phyloP scores from a whole-genome alignment of 257 asterid species.

The Linderniella brevidens region DNA sequence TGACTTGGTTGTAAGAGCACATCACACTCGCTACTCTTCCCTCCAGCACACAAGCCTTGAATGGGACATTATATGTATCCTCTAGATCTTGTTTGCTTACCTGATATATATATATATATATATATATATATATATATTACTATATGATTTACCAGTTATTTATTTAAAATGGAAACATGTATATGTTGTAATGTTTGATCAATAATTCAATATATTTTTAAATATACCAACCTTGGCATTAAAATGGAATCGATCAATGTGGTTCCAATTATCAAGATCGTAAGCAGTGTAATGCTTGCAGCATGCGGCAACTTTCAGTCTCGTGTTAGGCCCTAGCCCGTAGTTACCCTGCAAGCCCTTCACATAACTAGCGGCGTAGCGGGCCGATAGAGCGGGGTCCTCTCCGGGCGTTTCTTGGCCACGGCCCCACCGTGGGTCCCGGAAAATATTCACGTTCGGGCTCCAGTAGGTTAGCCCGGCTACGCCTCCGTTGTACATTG shows the following conservation, averaged over 20 bases:
- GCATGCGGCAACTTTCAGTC: constrained; percentile 70
- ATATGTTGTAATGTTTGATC: background rate
- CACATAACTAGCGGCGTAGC: constrained; percentile 56
- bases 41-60: constrained; percentile 73
- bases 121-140: no score
- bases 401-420: constrained; percentile 93
- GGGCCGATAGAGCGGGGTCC: constrained; percentile 49
- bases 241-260: constrained; percentile 54
- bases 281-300: constrained; percentile 89
- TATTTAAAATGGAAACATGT: no score
- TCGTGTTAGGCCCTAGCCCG: constrained; percentile 16
- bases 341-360: constrained; percentile 50
- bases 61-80: constrained; percentile 88
- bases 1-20: constrained; percentile 93
- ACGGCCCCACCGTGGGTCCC: constrained; percentile 89
- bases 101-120: constrained; percentile 11
- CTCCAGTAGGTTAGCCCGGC: constrained; percentile 87
- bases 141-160: no score
- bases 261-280: constrained; percentile 74
- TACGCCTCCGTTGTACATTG: constrained; percentile 78
- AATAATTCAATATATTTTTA: background rate
- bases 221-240: constrained; percentile 50
- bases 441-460: constrained; percentile 77
- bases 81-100: constrained; percentile 80
- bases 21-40: constrained; percentile 87